phyloP scores from a whole-genome alignment of 805 yeast genomes.

The Metschnikowia matae region DNA sequence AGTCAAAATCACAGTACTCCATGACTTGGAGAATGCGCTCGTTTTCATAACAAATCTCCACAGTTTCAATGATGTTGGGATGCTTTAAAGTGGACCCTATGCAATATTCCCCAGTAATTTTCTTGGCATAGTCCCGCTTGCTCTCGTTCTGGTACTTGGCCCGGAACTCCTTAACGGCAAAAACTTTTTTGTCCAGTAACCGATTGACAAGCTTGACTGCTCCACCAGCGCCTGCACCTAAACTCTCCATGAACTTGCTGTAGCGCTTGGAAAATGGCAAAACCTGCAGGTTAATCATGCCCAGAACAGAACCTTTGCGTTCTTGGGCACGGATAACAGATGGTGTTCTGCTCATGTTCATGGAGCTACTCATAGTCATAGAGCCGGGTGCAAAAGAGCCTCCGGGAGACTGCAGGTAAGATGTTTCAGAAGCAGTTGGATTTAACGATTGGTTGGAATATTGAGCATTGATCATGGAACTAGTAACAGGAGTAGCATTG shows the following conservation, averaged over 20 bases:
- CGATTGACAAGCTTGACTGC: slow-evolving; percentile 73
- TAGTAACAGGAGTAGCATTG: slow-evolving; percentile 17
- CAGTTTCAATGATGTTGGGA: slow-evolving; percentile 85
- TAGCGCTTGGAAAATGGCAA: slow-evolving; percentile 71
- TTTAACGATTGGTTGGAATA: slow-evolving; percentile 34
- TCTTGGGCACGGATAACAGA: slow-evolving; percentile 31
- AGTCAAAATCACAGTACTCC: slow-evolving; percentile 92
- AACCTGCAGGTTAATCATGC: slow-evolving; percentile 26
- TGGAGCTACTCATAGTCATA: neutral
- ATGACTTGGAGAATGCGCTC: slow-evolving; percentile 85
- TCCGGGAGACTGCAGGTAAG: slow-evolving; percentile 33
- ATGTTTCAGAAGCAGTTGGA: slow-evolving; percentile 29
- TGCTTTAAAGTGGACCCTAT: slow-evolving; percentile 88
- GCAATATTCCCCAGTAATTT: slow-evolving; percentile 91
- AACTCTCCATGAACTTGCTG: slow-evolving; percentile 74
- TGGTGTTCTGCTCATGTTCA: slow-evolving; percentile 28
- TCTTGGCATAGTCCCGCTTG: slow-evolving; percentile 82
- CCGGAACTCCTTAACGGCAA: slow-evolving; percentile 92
- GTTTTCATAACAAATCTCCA: slow-evolving; percentile 86
- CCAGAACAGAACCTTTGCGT: slow-evolving; percentile 35
- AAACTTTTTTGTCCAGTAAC: slow-evolving; percentile 60
- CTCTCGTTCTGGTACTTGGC: slow-evolving; percentile 70
- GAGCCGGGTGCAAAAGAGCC: slow-evolving; percentile 19
- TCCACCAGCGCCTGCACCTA: slow-evolving; percentile 97
- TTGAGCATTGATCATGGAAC: slow-evolving; percentile 22